Evolutionary conservation across 768 basidiomycete species (phyloP).

Genomic region (Strobilomyces dryophilus): DNA sequence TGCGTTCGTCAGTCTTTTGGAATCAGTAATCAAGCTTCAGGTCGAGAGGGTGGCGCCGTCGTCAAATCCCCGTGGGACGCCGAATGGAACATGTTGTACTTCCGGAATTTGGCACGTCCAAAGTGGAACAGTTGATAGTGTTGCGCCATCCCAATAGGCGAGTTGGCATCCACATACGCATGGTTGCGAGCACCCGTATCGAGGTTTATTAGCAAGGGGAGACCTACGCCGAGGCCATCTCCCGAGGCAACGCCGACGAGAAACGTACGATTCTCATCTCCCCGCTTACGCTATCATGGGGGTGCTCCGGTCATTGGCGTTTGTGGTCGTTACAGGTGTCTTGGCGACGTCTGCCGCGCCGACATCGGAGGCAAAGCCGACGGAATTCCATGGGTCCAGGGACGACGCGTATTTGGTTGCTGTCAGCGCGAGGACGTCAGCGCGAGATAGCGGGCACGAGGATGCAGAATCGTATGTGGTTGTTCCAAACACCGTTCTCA

Average conservation of each 20-base stretch:
- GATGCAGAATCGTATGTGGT: conserved; percentile 11
- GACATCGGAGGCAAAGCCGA: conserved; percentile 9
- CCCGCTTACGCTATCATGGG: conserved; percentile 4
- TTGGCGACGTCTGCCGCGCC: conserved; percentile 12
- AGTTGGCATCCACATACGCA: conserved; percentile 9
- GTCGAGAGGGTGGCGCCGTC: background rate
- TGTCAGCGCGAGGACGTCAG: background rate
- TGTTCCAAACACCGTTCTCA: too few species aligned
- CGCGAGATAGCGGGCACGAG: conserved; percentile 1
- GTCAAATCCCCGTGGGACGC: background rate
- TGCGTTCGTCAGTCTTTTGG: background rate
- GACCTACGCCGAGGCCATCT: background rate
- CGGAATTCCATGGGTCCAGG: conserved; percentile 9
- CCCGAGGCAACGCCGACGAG: background rate
- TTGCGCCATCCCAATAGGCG: background rate
- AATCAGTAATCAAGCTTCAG: background rate
- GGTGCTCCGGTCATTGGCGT: background rate
- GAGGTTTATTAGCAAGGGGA: conserved; percentile 4
- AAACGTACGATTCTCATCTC: background rate
- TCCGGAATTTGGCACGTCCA: background rate
- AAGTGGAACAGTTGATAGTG: background rate
- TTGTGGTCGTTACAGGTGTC: conserved; percentile 4
- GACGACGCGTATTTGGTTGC: conserved; percentile 6
- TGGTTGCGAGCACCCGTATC: conserved; percentile 11
- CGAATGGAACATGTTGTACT: conserved; percentile 10